These are phyloP conservation scores for Bretziella fagacearum DNA, from an alignment of 2,329 filamentous ascomycete species.

Conservation along the genomic window DNA sequence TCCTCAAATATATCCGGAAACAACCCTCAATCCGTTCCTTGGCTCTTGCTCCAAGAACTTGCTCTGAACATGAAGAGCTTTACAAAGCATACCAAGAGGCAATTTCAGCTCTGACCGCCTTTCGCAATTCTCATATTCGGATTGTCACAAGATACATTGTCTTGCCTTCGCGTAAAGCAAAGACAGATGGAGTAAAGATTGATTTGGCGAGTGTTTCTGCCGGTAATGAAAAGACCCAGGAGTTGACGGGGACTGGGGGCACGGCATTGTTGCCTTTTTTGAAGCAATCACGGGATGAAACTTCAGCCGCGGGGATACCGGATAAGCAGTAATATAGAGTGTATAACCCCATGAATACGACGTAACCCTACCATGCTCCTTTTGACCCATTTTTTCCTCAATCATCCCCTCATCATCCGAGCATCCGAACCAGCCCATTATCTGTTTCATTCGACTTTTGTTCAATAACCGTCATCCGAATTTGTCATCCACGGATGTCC, in stretches of 20 bases:
- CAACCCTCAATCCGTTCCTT: conserved; percentile 84
- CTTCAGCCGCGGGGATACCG: conserved; percentile 21
- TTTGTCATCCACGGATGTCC: not conserved
- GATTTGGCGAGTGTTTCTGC: conserved; percentile 8
- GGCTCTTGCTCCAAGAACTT: conserved; percentile 40
- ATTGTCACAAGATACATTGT: conserved; percentile 95
- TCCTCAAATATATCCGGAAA: conserved; percentile 59
- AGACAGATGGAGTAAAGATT: conserved; percentile 4
- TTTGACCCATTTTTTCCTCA: too few relatives aligned
- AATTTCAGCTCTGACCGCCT: conserved; percentile 46
- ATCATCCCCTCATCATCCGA: not conserved
- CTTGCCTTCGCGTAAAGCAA: conserved; percentile 61
- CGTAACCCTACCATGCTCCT: too few relatives aligned
- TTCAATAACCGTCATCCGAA: not conserved
- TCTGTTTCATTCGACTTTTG: not conserved
- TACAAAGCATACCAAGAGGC: conserved; percentile 79
- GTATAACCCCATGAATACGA: too few relatives aligned
- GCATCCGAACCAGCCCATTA: not conserved
- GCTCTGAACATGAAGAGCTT: conserved; percentile 42
- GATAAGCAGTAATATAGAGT: too few relatives aligned
- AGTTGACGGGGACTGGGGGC: conserved; percentile 73
- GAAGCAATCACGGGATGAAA: conserved; percentile 92
- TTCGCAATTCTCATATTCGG: conserved; percentile 88
- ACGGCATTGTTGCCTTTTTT: conserved; percentile 89
- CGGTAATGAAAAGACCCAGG: not conserved